Evolutionary conservation across 805 yeast genomes (phyloP).

Genomic region (Kuraishia hungarica): DNA sequence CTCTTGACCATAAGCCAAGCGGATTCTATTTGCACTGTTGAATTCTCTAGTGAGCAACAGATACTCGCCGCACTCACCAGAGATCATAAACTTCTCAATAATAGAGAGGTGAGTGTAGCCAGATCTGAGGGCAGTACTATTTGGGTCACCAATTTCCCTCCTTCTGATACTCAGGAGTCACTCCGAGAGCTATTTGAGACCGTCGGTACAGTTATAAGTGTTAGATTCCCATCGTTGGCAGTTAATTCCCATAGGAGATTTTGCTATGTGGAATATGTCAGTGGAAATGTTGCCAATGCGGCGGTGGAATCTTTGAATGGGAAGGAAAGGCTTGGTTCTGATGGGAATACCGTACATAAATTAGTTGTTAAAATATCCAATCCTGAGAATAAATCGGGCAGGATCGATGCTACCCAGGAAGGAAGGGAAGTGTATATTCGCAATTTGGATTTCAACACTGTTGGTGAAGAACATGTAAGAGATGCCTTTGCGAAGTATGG

Average conservation of each 20-base stretch:
- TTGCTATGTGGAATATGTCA: conserved; percentile 57
- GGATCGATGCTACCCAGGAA: conserved; percentile 40
- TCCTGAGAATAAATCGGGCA: conserved; percentile 33
- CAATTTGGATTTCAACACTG: conserved; percentile 38
- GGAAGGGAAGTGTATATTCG: conserved; percentile 51
- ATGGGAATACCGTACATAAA: conserved; percentile 18
- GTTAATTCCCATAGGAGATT: conserved; percentile 53
- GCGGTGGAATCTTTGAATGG: conserved; percentile 37
- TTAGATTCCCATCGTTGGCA: conserved; percentile 59
- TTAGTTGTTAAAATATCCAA: conserved; percentile 56
- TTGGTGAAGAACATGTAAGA: conserved; percentile 28
- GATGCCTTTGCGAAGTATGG: conserved; percentile 43
- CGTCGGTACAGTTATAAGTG: conserved; percentile 33
- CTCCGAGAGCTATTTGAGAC: conserved; percentile 31
- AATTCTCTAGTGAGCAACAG: conserved; percentile 38
- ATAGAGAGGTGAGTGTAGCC: conserved; percentile 33
- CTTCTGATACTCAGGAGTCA: conserved; percentile 30
- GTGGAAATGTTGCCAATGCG: conserved; percentile 30
- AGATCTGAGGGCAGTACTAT: conserved; percentile 41
- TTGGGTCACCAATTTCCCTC: conserved; percentile 74
- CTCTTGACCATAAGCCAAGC: conserved; percentile 12
- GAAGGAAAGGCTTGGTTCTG: conserved; percentile 20
- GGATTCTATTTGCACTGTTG: conserved; percentile 39
- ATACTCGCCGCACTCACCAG: conserved; percentile 55
- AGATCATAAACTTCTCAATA: conserved; percentile 38